These are phyloP conservation scores for Emergomyces orientalis DNA, from an alignment of 2,329 filamentous ascomycete species.

Conservation along the genomic window DNA sequence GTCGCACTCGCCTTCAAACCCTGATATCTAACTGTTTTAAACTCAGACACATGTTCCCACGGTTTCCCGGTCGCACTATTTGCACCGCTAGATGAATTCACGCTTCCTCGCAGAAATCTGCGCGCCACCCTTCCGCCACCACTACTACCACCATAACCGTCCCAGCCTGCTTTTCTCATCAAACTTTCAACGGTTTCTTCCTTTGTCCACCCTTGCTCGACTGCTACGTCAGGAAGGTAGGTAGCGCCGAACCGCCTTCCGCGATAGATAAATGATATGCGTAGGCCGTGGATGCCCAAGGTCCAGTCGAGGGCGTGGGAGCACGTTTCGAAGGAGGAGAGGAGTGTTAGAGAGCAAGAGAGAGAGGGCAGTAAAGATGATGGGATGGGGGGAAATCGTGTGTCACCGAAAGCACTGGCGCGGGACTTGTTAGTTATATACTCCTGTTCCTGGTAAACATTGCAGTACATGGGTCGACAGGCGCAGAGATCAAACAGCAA, in stretches of 20 bases:
- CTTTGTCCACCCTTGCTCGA: slow-evolving; percentile 89
- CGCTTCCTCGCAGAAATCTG: slow-evolving; percentile 34
- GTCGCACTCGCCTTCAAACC: slow-evolving; percentile 64
- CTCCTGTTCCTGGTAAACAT: neutral
- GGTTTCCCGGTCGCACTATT: slow-evolving; percentile 24
- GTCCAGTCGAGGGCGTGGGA: slow-evolving; percentile 72
- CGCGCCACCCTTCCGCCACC: slow-evolving; percentile 25
- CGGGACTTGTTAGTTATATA: slow-evolving; percentile 4
- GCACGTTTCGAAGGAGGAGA: slow-evolving; percentile 75
- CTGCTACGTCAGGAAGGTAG: slow-evolving; percentile 83
- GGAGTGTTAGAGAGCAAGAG: slow-evolving; percentile 61
- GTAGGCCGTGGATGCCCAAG: slow-evolving; percentile 74
- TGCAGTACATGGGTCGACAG: slow-evolving; percentile 8
- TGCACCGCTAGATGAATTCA: slow-evolving; percentile 20
- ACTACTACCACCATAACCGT: slow-evolving; percentile 42
- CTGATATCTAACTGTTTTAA: slow-evolving; percentile 76
- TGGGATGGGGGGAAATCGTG: slow-evolving; percentile 51
- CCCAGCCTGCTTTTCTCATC: slow-evolving; percentile 93
- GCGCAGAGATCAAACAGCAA: neutral
- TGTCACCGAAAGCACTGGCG: slow-evolving; percentile 53
- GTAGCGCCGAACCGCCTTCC: slow-evolving; percentile 70
- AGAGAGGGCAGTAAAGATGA: slow-evolving; percentile 38
- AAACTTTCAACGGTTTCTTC: slow-evolving; percentile 83
- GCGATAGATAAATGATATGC: slow-evolving; percentile 71
- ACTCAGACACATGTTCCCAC: slow-evolving; percentile 66